These are phyloP conservation scores for Melastoma malabathricum DNA, from an alignment of 345 rosid species.

Conservation along the genomic window DNA sequence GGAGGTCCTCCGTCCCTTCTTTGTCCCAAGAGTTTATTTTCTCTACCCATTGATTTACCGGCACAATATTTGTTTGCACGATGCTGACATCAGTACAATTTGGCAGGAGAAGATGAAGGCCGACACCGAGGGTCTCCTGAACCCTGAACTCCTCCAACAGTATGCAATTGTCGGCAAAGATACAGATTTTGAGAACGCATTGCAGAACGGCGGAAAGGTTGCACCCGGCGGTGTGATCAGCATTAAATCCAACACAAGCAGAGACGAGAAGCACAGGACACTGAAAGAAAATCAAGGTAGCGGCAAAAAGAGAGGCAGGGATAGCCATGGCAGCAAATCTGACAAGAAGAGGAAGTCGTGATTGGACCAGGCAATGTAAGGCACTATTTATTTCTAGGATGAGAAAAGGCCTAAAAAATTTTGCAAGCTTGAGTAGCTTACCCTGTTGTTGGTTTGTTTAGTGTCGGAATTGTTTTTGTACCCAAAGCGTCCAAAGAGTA, in stretches of 20 bases:
- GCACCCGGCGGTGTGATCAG: conserved; percentile 48
- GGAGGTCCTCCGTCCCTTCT: conserved; percentile 32
- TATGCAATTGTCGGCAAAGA: conserved; percentile 52
- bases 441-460: too few species aligned
- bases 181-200: conserved; percentile 51
- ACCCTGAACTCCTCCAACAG: conserved; percentile 55
- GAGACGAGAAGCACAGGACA: conserved; percentile 27
- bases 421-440: too few species aligned
- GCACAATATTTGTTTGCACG: not conserved
- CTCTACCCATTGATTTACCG: not conserved
- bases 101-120: conserved; percentile 56
- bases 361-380: not conserved
- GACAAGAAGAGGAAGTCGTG: conserved; percentile 43
- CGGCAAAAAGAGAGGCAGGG: conserved; percentile 47
- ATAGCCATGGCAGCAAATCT: conserved; percentile 26
- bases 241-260: conserved; percentile 39
- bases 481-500: too few species aligned
- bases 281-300: conserved; percentile 24
- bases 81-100: not conserved
- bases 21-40: not conserved
- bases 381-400: too few species aligned
- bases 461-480: too few species aligned
- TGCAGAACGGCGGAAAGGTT: conserved; percentile 41
- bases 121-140: conserved; percentile 36
- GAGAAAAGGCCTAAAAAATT: too few species aligned